Base-by-base conservation (phyloP, 192 early-diverging fungal species). In the Coemansia erecta region DNA sequence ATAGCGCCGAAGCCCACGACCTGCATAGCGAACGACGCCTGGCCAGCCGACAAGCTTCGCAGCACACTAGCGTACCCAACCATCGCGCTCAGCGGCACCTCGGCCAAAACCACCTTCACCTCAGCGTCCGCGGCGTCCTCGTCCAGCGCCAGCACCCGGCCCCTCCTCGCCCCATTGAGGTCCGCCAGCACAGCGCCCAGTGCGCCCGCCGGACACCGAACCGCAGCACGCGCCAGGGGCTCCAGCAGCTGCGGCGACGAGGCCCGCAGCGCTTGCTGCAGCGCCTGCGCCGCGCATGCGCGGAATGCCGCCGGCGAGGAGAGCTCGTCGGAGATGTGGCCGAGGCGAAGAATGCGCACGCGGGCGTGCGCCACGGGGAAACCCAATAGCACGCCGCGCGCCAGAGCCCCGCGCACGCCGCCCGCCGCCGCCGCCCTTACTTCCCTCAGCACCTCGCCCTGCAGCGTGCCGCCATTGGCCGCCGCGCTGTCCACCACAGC, bases 41-140 rank as follows among this genome's bases (percentile, higher is more conserved):
- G 86, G 13, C 95, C 96, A 2, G 86, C 91, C 0, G 96, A 94
- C 68, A 95, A 72, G n/a, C 89, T 88, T 28, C 96, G 77, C 61
- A 98, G 66, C 2, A 81, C 72, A 4, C 83, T 86, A 17, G 92
- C 83, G 56, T 98, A 98, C 4, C 93, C 94, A 1, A 94, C 68
- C 87, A 97, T 86, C 1, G 87, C 80, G 42, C 85, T 83, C 28
- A 98, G 72, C 11, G 94, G 93, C 0, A 89, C 87, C 37, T 85
- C 82, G 0, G 84, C 75, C 33, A 82, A 70, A 13, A 75, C 48
- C 1, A 56, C 52, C 40, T 68, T 80, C 8, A 13, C 17, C 42
- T 18, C 42, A 28, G 28, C 11, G 8, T 62, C 56, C 15, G 45
- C 54, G 11, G 57, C 64, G 0, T 71, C 78, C n/a, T 72, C 71